Evolutionary conservation across 495 filamentous ascomycete species (phyloP).

Genomic region (Aspergillus baeticus): DNA sequence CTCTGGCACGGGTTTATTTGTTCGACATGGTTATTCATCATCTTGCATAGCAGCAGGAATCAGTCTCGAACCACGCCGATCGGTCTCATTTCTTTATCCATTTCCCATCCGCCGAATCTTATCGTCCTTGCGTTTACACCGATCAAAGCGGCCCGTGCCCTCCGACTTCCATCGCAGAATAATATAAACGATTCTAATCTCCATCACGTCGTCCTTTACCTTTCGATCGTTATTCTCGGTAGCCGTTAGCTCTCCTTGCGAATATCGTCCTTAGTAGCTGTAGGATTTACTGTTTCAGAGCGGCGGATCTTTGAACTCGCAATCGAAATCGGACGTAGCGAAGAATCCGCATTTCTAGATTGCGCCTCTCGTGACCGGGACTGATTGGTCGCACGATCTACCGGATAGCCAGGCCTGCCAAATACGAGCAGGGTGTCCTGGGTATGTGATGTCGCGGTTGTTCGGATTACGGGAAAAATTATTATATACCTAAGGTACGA

Average conservation of each 20-base stretch:
- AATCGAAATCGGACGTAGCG: background rate
- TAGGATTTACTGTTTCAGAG: background rate
- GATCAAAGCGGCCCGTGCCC: conserved; percentile 38
- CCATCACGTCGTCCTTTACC: conserved; percentile 29
- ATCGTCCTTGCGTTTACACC: conserved; percentile 36
- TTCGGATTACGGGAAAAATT: no score
- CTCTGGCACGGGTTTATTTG: conserved; percentile 10
- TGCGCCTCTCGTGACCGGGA: no score
- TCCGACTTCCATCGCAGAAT: conserved; percentile 35
- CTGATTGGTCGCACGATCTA: no score
- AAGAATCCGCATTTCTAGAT: no score
- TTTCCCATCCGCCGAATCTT: conserved; percentile 28
- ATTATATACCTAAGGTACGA: no score
- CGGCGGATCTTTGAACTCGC: background rate
- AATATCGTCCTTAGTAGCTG: conserved; percentile 1
- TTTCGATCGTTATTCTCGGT: conserved; percentile 20
- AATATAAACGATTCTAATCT: conserved; percentile 34
- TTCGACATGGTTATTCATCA: conserved; percentile 25
- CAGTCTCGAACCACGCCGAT: conserved; percentile 43
- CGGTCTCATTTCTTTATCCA: conserved; percentile 24
- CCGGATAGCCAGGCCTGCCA: no score
- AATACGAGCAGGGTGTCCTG: no score
- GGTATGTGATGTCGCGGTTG: no score
- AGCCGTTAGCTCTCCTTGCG: background rate
- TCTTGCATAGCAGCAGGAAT: conserved; percentile 42